A percentile compares a stretch with the other conserved stretches of the same genome.
Evolutionary conservation across 1,139 yeast species (phyloP).

Genomic region (Debaryomyces coudertii): DNA sequence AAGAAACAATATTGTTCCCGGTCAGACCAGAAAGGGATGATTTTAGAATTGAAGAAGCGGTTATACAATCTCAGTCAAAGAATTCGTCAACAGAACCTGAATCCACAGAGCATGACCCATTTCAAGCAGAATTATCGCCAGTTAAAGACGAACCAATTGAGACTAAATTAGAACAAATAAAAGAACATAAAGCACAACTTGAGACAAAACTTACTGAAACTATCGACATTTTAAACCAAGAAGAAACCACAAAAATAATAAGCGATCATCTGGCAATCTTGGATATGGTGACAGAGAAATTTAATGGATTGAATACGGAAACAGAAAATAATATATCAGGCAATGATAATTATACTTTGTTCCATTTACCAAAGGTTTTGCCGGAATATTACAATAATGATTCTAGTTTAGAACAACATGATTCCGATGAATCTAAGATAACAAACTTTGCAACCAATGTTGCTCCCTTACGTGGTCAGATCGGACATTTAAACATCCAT

Average conservation of each 20-base stretch:
- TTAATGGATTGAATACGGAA: conserved; percentile 27
- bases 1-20: conserved; percentile 49
- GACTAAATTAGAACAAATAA: conserved; percentile 33
- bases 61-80: conserved; percentile 10
- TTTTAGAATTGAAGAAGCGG: conserved; percentile 13
- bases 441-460: conserved; percentile 16
- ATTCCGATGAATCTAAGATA: conserved; percentile 14
- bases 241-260: conserved; percentile 34
- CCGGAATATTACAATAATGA: conserved; percentile 50
- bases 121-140: conserved; percentile 28
- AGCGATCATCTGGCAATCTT: conserved; percentile 39
- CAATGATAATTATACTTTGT: conserved; percentile 45
- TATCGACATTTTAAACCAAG: conserved; percentile 32
- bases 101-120: conserved; percentile 14
- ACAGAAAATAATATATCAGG: conserved; percentile 11
- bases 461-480: conserved; percentile 48
- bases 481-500: conserved; percentile 76
- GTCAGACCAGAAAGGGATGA: conserved; percentile 41
- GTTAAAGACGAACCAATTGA: conserved; percentile 39
- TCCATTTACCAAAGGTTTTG: conserved; percentile 73
- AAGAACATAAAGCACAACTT: conserved; percentile 32
- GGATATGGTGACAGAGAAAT: conserved; percentile 29
- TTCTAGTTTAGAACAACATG: conserved; percentile 9
- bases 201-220: conserved; percentile 36
- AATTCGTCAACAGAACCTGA: conserved; percentile 20